Evolutionary conservation across 1,284 basidiomycete genomes (phyloP), one percentile per base, ranked within the genome.

Genomic region (Melampsora larici-populina): DNA sequence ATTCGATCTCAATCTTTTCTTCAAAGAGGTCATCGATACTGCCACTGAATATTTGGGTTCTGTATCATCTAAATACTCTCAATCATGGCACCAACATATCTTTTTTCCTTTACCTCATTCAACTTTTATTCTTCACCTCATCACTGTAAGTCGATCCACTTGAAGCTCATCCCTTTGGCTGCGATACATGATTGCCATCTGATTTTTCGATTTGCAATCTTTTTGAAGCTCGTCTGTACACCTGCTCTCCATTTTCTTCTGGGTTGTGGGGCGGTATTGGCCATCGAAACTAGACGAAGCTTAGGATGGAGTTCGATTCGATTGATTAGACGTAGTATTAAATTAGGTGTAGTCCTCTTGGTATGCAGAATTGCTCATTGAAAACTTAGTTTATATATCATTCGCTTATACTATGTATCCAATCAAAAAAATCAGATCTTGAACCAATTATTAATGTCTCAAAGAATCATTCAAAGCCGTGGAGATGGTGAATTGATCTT

Each of bases 381-480:
- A 33, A 5, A 24, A n/a, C 33, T 46, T 46, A 6, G 6, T 46
- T 46, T 46, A 46, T 1, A n/a, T 6, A 24, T 68, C 48, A 46
- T 1, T 68, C 40, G 21, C 29, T 49, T 49, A 7, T 15, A 68
- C n/a, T n/a, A 26, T 24, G 1, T 48, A 49, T 24, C 36, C 51
- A 13, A 24, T 49, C 26, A 24, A 6, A 43, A 15, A 18, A 3
- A n/a, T 21, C 15, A 72, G 70, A 48, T 72, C 15, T 64, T 72
- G 43, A 72, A 72, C 31, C 60, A 72, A 46, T 29, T 72, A 64
- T 63, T 72, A 26, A 72, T 72, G 70, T 63, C 70, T 63, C 70
- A 63, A 29, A 72, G 40, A 4, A 72, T 72, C n/a, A 48, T 72
- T n/a, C 70, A 64, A 51, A 72, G 60, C 18, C 60, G 70, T 24